Base-by-base conservation (phyloP, 257 asterid genomes). In the Solanum rostratum region DNA sequence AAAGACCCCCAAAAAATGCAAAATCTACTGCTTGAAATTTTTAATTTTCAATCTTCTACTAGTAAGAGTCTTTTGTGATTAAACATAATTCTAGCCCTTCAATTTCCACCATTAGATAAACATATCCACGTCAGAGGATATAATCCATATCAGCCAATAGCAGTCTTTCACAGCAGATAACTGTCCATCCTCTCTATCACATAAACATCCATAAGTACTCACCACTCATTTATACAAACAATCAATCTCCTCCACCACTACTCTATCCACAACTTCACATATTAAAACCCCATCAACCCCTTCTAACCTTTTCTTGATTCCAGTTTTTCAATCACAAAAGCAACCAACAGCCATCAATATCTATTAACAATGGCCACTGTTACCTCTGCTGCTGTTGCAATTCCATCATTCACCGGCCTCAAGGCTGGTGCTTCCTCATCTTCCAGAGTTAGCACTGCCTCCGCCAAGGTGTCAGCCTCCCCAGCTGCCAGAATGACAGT, bases 321-420 rank as follows among this genome's bases (percentile, higher is more conserved):
- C 86, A 68, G 24, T 3, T 46, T 55, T 54, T 63, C 85, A 60
- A 19, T 15, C 41, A 60, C 27, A 60, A 22, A 59, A 81, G 84
- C 37, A 81, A 39, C 84, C 84, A 59, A 19, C 45, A 10, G 22
- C 30, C 22, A 49, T 27, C 59, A 76, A 76, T 49, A 76, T 2
- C 30, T 27, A 55, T 11, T 18, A 70, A 79, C 83, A 84, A 92
- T 93, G 98, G 94, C 98, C 82, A 68, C 91, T 5, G 84, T 92
- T n/a, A 90, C 97, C 88, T 92, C 95, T 45, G 91, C 95, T 57
- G 93, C 97, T 22, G 94, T 92, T 78, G 73, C 95, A 89, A 89
- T 93, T 84, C 94, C 97, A 60, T 88, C 97, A 16, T 90, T 94
- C 97, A 87, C 96, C 5, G 94, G 94, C 86, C 96, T 93, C 8